Base-by-base conservation (phyloP, 495 filamentous ascomycete species). In the Podospora fimiseda region DNA sequence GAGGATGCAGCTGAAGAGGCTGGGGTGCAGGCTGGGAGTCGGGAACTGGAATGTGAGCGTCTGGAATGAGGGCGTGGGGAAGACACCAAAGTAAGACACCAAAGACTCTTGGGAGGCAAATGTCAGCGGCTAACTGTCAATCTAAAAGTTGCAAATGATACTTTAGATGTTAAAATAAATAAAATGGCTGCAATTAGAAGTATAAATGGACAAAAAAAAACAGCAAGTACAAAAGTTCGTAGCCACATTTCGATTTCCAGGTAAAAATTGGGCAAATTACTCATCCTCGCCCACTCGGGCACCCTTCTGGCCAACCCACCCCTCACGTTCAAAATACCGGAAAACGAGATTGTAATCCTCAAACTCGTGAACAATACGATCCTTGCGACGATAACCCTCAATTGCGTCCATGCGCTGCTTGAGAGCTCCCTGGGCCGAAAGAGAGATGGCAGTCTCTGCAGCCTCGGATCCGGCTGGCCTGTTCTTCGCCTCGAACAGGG, bases 291-390 rank as follows among this genome's bases (percentile, higher is more conserved):
- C 89, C 62, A 95, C 74, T 54, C 87, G 77, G 53, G 87, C 83
- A 50, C 75, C 76, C 56, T 86, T 85, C 13, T 71, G 70, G 57
- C 88, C 89, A 69, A 85, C 82, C 91, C 90, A 97, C 58, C 87
- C 92, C 58, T 91, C 80, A 50, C 90, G 83, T 75, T 96, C 91
- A 66, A 94, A 99, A 75, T 89, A 96, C 52, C 91, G 82, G 73
- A 99, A 99, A 44, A 99, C 86, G 27, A 97, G 78, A 70, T 97
- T 90, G 65, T 99, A 99, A 30, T 93, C 94, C 62, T 99, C 91
- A 56, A 99, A 80, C 60, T 97, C 93, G 64, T 99, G 94, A 27
- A 97, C 89, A 56, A 97, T 96, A 48, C 90, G 86, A 64, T 99
- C 94, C 40, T 95, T 82, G 20, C 94, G 81, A 36, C 86, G 80